Conservation (phyloP, 1,284 basidiomycete species). For the Puccinia hordei region DNA sequence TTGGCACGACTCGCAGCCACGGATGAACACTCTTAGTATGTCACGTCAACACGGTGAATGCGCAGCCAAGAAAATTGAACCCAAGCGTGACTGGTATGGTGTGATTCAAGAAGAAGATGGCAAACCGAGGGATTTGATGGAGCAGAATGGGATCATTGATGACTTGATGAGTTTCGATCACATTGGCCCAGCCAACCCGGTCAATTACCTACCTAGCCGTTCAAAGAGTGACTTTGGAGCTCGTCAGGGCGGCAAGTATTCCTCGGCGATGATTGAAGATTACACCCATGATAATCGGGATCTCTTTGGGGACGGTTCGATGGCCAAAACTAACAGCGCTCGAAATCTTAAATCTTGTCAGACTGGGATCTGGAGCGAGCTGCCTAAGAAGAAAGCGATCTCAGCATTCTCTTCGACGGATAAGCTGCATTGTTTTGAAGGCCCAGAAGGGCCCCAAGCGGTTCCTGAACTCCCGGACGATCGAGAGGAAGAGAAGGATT, state of each 20-base stretch:
- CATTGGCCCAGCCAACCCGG: not conserved
- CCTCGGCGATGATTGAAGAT: not conserved
- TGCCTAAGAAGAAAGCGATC: not conserved
- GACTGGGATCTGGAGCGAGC: not conserved
- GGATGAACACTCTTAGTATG: not conserved
- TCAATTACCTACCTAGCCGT: not conserved
- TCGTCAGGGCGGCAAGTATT: not conserved
- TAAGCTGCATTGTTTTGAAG: conserved; percentile 14
- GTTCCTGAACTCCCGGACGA: not conserved
- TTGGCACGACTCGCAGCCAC: conserved; percentile 11
- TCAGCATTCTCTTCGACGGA: not conserved
- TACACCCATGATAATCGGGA: not conserved
- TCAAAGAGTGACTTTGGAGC: not conserved
- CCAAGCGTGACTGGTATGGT: conserved; percentile 12
- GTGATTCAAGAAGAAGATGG: not conserved
- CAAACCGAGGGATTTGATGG: not conserved
- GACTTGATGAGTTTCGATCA: conserved; percentile 46
- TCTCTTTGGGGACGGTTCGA: not conserved
- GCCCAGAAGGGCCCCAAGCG: not conserved
- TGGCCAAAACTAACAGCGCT: not conserved
- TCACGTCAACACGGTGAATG: not conserved
- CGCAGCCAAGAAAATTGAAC: not conserved
- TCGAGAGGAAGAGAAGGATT: conserved; percentile 3
- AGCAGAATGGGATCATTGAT: conserved; percentile 8
- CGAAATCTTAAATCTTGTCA: not conserved